phyloP scores from a whole-genome alignment of 2,329 filamentous ascomycete genomes.

The Lachnellula suecica region DNA sequence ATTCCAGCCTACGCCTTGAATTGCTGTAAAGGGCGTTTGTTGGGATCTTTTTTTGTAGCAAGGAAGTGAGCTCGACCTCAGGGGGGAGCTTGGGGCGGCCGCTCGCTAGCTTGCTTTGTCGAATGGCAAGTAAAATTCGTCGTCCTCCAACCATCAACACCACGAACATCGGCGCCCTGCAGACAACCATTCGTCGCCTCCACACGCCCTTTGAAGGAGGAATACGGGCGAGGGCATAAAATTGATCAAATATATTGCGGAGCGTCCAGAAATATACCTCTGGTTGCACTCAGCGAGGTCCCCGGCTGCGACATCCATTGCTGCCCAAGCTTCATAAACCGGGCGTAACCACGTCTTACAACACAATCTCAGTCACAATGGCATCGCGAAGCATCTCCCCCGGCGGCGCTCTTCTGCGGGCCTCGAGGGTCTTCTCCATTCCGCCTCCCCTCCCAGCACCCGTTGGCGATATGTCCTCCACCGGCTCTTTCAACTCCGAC shows the following conservation, averaged over 20 bases:
- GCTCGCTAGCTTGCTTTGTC: too few relatives aligned
- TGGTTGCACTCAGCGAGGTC: not conserved
- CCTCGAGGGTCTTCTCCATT: conserved; percentile 86
- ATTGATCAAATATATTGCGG: not conserved
- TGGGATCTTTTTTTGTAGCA: too few relatives aligned
- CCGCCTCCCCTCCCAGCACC: conserved; percentile 72
- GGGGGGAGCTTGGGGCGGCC: too few relatives aligned
- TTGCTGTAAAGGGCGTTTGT: too few relatives aligned
- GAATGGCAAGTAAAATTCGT: not conserved
- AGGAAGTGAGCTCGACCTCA: too few relatives aligned
- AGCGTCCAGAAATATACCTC: not conserved
- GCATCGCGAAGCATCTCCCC: conserved; percentile 49
- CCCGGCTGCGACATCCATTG: not conserved
- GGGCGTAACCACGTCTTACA: not conserved
- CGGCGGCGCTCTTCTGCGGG: conserved; percentile 71
- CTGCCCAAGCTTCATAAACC: conserved; percentile 2
- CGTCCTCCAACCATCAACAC: not conserved
- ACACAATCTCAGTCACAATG: conserved; percentile 23
- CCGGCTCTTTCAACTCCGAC: conserved; percentile 53
- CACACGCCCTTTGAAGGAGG: not conserved
- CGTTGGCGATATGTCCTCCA: conserved; percentile 46
- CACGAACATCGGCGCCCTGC: not conserved
- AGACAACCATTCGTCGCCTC: not conserved
- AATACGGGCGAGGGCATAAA: not conserved
- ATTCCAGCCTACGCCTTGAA: too few relatives aligned